Evolutionary conservation across 2,329 filamentous ascomycete species (phyloP), one percentile per base, ranked within the genome.

Genomic region (Knufia petricola): DNA sequence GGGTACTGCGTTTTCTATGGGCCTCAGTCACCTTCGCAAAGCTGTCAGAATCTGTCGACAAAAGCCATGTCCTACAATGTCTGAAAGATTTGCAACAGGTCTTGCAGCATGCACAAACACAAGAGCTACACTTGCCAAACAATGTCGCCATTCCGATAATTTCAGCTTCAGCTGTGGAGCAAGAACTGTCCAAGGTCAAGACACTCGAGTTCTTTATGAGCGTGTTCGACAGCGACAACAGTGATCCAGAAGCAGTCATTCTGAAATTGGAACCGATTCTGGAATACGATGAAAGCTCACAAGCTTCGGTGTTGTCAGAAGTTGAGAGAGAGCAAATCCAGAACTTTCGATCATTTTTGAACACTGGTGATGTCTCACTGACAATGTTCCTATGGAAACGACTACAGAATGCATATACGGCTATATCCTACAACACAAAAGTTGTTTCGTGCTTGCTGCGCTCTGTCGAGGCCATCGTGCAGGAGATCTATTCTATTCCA

Each of bases 191-290:
- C 10, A 88, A 89, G 59, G 75, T 96, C 28, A 95, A 87, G 12
- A 96, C 90, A 0, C 92, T 94, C 78, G 90, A 95, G 61, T 96
- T 96, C 64, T 96, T 98, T 65, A 75, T 88, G 44, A 86, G 82
- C 31, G 78, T 98, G 0, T 96, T 96, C 62, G 84, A 86, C 51
- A 82, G 88, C 31, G 84, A 92, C 50, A 78, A 82, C 50, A 81
- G 83, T 40, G 83, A 95, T 57, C 86, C 90, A 0, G 77, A 90
- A 10, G 77, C 82, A 3, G 79, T 95, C 17, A 95, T 98, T 50
- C 88, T 95, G 60, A 92, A 82, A 23, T 70, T 98, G 30, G 92
- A 98, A 60, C 92, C 92, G 3, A 85, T 98, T 8, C 72, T 98
- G 3, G 90, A 95, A 53, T 82, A 85, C 60, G 30, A 24, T 49